Base-by-base conservation (phyloP, 2,329 filamentous ascomycete species). In the Lizonia empirigonia region DNA sequence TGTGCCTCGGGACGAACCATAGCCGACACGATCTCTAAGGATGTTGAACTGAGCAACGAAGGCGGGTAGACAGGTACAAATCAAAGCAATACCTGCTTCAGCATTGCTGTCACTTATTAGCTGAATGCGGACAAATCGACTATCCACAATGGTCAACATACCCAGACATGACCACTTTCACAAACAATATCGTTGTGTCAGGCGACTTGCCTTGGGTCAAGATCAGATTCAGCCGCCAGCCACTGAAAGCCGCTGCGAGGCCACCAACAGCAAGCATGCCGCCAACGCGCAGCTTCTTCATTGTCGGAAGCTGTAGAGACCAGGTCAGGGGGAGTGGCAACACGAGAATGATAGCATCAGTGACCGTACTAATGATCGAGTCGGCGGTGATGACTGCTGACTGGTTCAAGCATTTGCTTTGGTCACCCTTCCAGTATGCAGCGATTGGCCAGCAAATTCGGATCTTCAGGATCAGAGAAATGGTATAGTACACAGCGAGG, bases 251-350 rank as follows among this genome's bases (percentile, higher is more conserved):
- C 1, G 56, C 64, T 2, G 67, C 70, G 0, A 63, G 55, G 1
- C 69, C 69, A 1, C 71, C 70, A 0, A 65, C 60, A 2, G 67
- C 63, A 4, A 74, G 61, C 47, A 74, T 58, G 18, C 55, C 46
- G 4, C 59, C 52, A 20, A 75, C 68, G 46, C 69, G 71, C 3
- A 73, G n/a, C 52, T 73, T 75, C 49, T 69, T 70, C 3, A 37
- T 39, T 16, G 59, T 23, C 1, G 64, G 54, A 45, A 70, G 57
- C 13, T 64, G 59, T 24, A 75, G 49, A 1, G 53, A 60, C 67
- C 65, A 71, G 1, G 65, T 64, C 36, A 75, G 49, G 0, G 68
- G 62, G 7, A 74, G 57, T 2, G 73, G 73, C 5, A 76, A 44
- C 7, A 72, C 12, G 20, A 75, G 57, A 15, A 74, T 70, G 29